Base-by-base conservation (phyloP, 371 early-diverging fungal species). In the Apophysomyces variabilis region DNA sequence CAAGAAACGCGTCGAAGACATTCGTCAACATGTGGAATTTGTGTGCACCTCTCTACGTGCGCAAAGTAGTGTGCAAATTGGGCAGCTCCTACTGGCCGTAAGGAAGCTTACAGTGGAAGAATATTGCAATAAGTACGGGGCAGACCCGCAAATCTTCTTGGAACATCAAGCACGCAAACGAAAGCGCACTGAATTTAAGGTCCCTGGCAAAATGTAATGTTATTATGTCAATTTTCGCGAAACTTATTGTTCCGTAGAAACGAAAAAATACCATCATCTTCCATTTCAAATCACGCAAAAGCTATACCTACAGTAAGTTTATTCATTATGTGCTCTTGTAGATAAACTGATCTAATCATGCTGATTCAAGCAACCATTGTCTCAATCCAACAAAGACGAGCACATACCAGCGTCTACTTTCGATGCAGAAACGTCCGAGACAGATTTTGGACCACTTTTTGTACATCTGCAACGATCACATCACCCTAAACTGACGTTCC, bases 41-140 rank as follows among this genome's bases (percentile, higher is more conserved):
- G 41, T 71, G 12, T 71, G 74, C 62, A 62, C 70, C 4, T 54
- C 73, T 7, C 38, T 77, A 41, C 68, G 74, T 4, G 75, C 75
- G 38, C 70, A 74, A 44, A 72, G 72, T 4, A 68, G 67, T 38
- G 70, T 62, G 12, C 66, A 74, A 47, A 68, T 75, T 5, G 72
- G 68, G n/a, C 64, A 70, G 35, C 64, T 79, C 21, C 57, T 68
- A 7, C 57, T 38, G 13, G 37, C 73, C 0, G 66, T 73, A 37
- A 58, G 70, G 39, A 46, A 73, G 11, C 26, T 77, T 16, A 75
- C 77, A 7, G 61, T 77, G 39, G 66, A 69, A 9, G 75, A 77
- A 41, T 77, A 71, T 60, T 79, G 77, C 57, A 63, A 71, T 16
- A 54, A 32, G 7, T 73, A 75, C 45, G 68, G 64, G 9, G 73